Base-by-base conservation (phyloP, 768 basidiomycete species). In the Boletales sp. region DNA sequence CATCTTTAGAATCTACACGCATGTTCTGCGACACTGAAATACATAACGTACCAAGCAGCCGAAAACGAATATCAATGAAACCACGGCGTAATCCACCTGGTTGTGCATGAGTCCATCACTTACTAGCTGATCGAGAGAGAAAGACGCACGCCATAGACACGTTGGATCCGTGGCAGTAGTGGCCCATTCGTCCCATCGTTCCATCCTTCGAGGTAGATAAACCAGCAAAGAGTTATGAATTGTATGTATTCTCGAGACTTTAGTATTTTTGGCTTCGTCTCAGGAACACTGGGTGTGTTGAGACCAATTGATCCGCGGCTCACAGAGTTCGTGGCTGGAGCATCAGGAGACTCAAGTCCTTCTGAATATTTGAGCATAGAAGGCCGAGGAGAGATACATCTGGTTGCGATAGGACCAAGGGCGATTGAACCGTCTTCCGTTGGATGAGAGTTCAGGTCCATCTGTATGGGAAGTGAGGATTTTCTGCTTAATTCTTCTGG, bases 151-250 rank as follows among this genome's bases (percentile, higher is more conserved):
- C 71, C 69, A 60, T 78, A 79, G 61, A 79, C 75, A 6, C 67
- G 63, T 62, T 87, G 87, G 43, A 92, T 83, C 11, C 81, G 75
- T 2, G 87, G 89, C 5, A 92, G 66, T n/a, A 93, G 67, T 1
- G 90, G 87, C 2, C 90, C 90, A 12, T 80, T 79, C 0, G 82
- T 77, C 11, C 82, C 84, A 63, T 90, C 89, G 58, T 86, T 88
- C 87, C 87, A 91, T 15, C 90, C 90, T 14, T 76, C 75, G 4
- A 87, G 66, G 51, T 84, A 83, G 21, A 71, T 8, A 36, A 61
- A 58, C 58, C 60, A 72, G 52, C 69, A 73, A 2, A 73, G 59
- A 1, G 68, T 56, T 9, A 41, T 51, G 39, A 72, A 66, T 35
- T 74, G 73, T 15, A 71, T 51, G 24, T 27, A 27, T 27, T 27